These are phyloP conservation scores for Prunus persica DNA, from an alignment of 306 rosid genomes.

Conservation along the genomic window DNA sequence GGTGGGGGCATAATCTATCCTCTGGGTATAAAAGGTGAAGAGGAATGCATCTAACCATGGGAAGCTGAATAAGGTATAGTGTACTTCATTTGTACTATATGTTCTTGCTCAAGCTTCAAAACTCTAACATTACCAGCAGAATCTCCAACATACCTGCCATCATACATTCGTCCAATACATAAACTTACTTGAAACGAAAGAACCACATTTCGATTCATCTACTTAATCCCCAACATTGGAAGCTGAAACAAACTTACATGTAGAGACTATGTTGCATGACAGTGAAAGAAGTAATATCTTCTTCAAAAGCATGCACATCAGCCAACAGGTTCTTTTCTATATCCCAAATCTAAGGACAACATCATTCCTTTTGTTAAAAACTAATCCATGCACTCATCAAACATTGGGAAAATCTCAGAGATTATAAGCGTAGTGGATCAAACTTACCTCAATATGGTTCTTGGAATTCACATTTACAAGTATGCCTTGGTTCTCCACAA, in stretches of 20 bases:
- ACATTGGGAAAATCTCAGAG: neutral
- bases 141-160: slow-evolving; percentile 73
- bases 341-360: slow-evolving; percentile 76
- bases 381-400: neutral
- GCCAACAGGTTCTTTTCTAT: slow-evolving; percentile 50
- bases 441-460: slow-evolving; percentile 73
- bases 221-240: slow-evolving; percentile 7
- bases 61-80: slow-evolving; percentile 63
- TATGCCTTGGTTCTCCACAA: slow-evolving; percentile 63
- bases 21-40: neutral
- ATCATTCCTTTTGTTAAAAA: neutral
- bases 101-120: slow-evolving; percentile 61
- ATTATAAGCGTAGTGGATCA: neutral
- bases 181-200: neutral
- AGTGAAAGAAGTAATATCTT: slow-evolving; percentile 62
- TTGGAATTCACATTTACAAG: slow-evolving; percentile 60
- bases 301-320: slow-evolving; percentile 42
- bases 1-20: neutral
- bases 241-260: slow-evolving; percentile 52
- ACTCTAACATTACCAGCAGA: slow-evolving; percentile 65
- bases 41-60: slow-evolving; percentile 49
- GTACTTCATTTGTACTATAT: slow-evolving; percentile 55
- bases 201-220: neutral
- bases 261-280: slow-evolving; percentile 51
- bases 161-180: slow-evolving; percentile 13